Conservation (phyloP, 768 basidiomycete species). For the Harrya chromipes region DNA sequence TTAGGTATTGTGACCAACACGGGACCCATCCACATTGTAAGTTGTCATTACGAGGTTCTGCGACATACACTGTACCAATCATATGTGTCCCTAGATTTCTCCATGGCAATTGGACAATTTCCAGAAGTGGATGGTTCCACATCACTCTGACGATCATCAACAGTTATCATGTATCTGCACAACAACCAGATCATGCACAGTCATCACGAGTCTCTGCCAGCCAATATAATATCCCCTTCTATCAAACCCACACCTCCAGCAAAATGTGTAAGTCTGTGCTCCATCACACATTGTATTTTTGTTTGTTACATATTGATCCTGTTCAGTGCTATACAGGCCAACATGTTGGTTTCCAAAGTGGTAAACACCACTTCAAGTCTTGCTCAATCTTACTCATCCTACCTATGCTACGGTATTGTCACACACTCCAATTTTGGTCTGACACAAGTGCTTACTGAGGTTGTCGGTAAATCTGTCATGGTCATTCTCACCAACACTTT, state of each 20-base stretch:
- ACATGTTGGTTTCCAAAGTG: slow-evolving; percentile 53
- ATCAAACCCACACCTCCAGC: slow-evolving; percentile 34
- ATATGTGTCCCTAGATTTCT: slow-evolving; percentile 42
- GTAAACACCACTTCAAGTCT: slow-evolving; percentile 32
- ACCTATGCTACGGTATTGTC: slow-evolving; percentile 41
- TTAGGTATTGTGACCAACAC: slow-evolving; percentile 55
- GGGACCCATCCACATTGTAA: slow-evolving; percentile 50
- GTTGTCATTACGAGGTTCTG: slow-evolving; percentile 1
- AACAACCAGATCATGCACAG: slow-evolving; percentile 51
- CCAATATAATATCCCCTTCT: not conserved
- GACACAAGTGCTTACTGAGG: slow-evolving; percentile 57
- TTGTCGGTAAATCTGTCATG: slow-evolving; percentile 47
- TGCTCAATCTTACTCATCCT: not conserved
- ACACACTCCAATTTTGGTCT: slow-evolving; percentile 64
- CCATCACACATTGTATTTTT: not conserved
- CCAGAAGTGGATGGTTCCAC: slow-evolving; percentile 37
- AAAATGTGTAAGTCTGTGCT: slow-evolving; percentile 50
- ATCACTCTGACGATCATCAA: not conserved
- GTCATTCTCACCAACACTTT: slow-evolving; percentile 44
- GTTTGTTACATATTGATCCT: not conserved
- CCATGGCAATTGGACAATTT: slow-evolving; percentile 63
- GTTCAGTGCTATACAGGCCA: slow-evolving; percentile 36
- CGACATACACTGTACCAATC: not conserved
- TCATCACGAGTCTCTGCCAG: slow-evolving; percentile 43
- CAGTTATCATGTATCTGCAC: slow-evolving; percentile 57